Conservation (phyloP, 345 rosid genomes). For the Eucalyptus sp. region DNA sequence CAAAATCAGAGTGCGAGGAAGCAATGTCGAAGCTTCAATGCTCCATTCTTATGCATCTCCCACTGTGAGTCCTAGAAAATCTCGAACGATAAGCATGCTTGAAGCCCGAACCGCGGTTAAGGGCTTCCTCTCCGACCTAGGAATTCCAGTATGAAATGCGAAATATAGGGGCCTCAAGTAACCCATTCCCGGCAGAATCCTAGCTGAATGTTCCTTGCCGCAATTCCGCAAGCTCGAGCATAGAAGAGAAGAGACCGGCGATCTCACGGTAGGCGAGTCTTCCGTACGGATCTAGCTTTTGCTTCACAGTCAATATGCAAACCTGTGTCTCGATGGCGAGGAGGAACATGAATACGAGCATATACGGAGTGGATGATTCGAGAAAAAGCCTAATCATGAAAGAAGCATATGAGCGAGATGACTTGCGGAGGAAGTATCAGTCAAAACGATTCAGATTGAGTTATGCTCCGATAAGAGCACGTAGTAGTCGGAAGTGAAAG, state of each 20-base stretch:
- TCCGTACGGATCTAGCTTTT: neutral
- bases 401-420: neutral
- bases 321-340: neutral
- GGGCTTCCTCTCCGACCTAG: slow-evolving; percentile 56
- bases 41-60: slow-evolving; percentile 68
- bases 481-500: neutral
- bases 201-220: slow-evolving; percentile 18
- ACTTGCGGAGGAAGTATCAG: neutral
- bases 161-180: slow-evolving; percentile 55
- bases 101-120: slow-evolving; percentile 59
- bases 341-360: neutral
- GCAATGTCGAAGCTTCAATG: slow-evolving; percentile 68
- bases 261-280: neutral
- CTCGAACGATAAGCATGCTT: slow-evolving; percentile 76
- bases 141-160: slow-evolving; percentile 45
- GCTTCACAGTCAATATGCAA: neutral
- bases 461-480: neutral
- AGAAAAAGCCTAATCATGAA: neutral
- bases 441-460: neutral
- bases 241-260: slow-evolving; percentile 6
- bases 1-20: slow-evolving; percentile 43
- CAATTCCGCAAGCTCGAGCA: slow-evolving; percentile 8
- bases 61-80: slow-evolving; percentile 65
- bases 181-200: slow-evolving; percentile 61
- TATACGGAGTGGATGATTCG: neutral